Evolutionary conservation across 768 basidiomycete species (phyloP).

Genomic region (Podaxis carcinomalis): DNA sequence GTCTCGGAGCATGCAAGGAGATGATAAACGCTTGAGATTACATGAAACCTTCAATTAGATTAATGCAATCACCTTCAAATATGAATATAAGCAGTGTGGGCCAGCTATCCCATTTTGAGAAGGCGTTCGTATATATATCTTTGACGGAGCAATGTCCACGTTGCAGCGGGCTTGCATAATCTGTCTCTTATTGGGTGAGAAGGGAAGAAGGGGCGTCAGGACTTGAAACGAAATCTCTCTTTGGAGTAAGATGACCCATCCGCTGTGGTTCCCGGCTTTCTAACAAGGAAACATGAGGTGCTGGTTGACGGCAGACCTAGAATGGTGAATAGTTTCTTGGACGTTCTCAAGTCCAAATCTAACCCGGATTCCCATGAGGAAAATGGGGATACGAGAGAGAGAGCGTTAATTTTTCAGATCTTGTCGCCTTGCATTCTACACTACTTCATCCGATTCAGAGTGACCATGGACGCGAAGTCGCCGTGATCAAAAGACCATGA

Average conservation of each 20-base stretch:
- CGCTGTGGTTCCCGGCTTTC: not conserved
- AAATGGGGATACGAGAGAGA: not conserved
- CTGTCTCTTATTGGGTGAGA: not conserved
- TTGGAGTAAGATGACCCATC: not conserved
- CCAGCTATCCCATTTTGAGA: not conserved
- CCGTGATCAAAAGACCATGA: too few species aligned
- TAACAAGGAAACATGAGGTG: not conserved
- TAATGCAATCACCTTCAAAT: not conserved
- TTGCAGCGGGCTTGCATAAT: constrained; percentile 1
- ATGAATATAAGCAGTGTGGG: not conserved
- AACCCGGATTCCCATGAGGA: not conserved
- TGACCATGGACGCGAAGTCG: too few species aligned
- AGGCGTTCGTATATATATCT: not conserved
- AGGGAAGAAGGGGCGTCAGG: not conserved
- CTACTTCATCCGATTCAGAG: too few species aligned
- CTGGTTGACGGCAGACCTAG: not conserved
- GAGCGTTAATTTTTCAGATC: not conserved
- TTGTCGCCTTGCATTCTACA: not conserved
- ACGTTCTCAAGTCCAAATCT: not conserved
- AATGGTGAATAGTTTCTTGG: not conserved
- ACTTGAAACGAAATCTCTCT: not conserved
- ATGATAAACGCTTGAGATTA: not conserved
- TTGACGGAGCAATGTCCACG: not conserved
- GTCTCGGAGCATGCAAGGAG: not conserved
- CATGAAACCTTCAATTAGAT: not conserved